phyloP scores from a whole-genome alignment of 179 eudicot genomes.

The Sideroxylon spinosum region DNA sequence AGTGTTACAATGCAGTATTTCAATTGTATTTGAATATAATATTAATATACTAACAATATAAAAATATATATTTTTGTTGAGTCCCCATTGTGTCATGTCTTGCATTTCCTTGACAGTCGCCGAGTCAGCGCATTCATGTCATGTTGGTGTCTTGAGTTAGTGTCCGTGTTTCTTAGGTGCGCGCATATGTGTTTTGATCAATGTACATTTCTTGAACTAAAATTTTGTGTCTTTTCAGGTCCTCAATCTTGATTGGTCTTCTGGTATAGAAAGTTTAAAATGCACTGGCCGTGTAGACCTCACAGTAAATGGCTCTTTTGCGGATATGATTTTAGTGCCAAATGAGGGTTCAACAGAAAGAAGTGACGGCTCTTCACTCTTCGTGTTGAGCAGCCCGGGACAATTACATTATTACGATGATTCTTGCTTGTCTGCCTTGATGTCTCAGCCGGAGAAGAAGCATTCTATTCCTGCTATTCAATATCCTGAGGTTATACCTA shows the following conservation, averaged over 20 bases:
- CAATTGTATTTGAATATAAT: too few relatives aligned
- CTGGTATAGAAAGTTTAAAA: constrained; percentile 61
- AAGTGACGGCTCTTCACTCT: constrained; percentile 46
- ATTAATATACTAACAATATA: too few relatives aligned
- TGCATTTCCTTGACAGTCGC: too few relatives aligned
- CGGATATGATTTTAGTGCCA: constrained; percentile 62
- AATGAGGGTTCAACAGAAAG: constrained; percentile 35
- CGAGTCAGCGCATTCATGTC: too few relatives aligned
- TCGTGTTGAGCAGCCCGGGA: constrained; percentile 81
- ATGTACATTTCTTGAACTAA: neutral
- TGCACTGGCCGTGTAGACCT: constrained; percentile 70
- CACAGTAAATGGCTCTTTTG: constrained; percentile 81
- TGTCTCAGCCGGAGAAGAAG: constrained; percentile 48
- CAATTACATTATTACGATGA: constrained; percentile 77
- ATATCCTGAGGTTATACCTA: constrained; percentile 53
- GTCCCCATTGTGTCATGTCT: too few relatives aligned
- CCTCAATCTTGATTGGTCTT: constrained; percentile 83
- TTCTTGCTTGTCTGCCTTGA: constrained; percentile 49
- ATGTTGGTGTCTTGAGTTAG: too few relatives aligned
- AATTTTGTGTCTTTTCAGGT: constrained; percentile 49
- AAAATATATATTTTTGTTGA: too few relatives aligned
- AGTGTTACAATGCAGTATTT: too few relatives aligned
- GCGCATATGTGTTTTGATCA: neutral
- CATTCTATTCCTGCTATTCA: constrained; percentile 41
- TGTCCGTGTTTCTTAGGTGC: too few relatives aligned